Percentiles rank a stretch among this genome's conserved stretches.
Evolutionary conservation across 139 green algal genomes (phyloP).

Genomic region (Parachlorella kessleri): DNA sequence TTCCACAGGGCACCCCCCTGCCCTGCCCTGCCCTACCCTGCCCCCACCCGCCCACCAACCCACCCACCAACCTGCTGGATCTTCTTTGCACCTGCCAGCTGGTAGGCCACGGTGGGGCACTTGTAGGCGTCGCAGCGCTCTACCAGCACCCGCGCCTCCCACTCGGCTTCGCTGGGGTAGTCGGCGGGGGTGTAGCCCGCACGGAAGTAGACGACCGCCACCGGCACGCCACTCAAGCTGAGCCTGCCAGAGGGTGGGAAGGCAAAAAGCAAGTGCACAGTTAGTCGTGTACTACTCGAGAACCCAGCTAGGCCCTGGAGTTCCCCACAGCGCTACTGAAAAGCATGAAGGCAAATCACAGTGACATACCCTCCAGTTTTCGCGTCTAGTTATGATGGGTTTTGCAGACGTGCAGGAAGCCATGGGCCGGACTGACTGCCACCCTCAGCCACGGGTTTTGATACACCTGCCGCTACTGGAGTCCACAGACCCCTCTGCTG

Average conservation of each 20-base stretch:
- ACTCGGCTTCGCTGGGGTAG: conserved; percentile 85
- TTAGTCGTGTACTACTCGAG: no score
- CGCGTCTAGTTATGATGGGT: no score
- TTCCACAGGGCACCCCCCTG: not conserved
- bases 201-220: conserved; percentile 74
- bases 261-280: no score
- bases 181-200: conserved; percentile 92
- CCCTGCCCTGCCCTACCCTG: not conserved
- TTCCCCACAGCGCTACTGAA: no score
- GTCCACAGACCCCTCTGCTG: conserved; percentile 30
- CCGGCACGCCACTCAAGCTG: conserved; percentile 23
- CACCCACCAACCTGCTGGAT: conserved; percentile 79
- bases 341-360: no score
- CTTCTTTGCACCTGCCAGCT: conserved; percentile 96
- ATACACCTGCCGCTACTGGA: no score
- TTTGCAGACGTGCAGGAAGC: no score
- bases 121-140: conserved; percentile 81
- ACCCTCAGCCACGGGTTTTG: no score
- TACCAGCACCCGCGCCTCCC: conserved; percentile 76
- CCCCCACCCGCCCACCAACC: not conserved
- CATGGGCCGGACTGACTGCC: no score
- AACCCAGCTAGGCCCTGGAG: no score
- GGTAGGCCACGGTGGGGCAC: conserved; percentile 88
- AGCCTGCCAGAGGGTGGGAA: conserved; percentile 42
- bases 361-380: no score